Percentiles rank a stretch among this genome's conserved stretches.
phyloP scores from a whole-genome alignment of 1,284 basidiomycete species.

The Paramarasmius palmivorus region DNA sequence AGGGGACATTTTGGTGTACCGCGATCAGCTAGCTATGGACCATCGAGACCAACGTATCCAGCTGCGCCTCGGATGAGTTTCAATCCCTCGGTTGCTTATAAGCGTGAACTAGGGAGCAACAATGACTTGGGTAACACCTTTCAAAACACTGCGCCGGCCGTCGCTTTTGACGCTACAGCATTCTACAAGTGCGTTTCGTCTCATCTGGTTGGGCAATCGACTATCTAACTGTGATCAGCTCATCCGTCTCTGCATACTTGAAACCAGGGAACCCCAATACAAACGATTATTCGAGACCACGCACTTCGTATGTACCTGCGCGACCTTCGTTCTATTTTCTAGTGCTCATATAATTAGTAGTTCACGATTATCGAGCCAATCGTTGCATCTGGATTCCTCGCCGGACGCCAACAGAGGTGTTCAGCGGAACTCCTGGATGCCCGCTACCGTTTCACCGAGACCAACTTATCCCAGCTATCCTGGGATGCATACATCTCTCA shows the following conservation, averaged over 20 bases:
- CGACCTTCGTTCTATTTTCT: too few relatives aligned
- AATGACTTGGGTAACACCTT: slow-evolving; percentile 5
- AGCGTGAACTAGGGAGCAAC: background rate
- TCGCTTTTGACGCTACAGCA: slow-evolving; percentile 35
- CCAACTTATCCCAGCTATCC: too few relatives aligned
- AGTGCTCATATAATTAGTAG: too few relatives aligned
- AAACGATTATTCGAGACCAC: too few relatives aligned
- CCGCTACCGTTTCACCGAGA: too few relatives aligned
- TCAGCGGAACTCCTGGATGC: too few relatives aligned
- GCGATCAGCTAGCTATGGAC: background rate
- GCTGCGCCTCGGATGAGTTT: slow-evolving; percentile 31
- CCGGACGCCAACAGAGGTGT: too few relatives aligned
- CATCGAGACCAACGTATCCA: background rate
- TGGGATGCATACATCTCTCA: too few relatives aligned
- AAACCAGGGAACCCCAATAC: background rate
- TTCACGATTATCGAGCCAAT: too few relatives aligned
- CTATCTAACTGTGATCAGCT: background rate
- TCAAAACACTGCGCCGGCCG: slow-evolving; percentile 1
- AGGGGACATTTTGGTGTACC: background rate
- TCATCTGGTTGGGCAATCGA: background rate
- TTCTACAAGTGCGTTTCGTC: slow-evolving; percentile 54
- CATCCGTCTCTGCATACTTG: slow-evolving; percentile 13
- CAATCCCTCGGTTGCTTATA: slow-evolving; percentile 52
- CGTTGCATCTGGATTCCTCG: too few relatives aligned
- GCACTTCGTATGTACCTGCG: too few relatives aligned